Percentiles rank a stretch among this genome's conserved stretches.
phyloP scores from a whole-genome alignment of 1,284 basidiomycete genomes.

The Ustilago hordei region DNA sequence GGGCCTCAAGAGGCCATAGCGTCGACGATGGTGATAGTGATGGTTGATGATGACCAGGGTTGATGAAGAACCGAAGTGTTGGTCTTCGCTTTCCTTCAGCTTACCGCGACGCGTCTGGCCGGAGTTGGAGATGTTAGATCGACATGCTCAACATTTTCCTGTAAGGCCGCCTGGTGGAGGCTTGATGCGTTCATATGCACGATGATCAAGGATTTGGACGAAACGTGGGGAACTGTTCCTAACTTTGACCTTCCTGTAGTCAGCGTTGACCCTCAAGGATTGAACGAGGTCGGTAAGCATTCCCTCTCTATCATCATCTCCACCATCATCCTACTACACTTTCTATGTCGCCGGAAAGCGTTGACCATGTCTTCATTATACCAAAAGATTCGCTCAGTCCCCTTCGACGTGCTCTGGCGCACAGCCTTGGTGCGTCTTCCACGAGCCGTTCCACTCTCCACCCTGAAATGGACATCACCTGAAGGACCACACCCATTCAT shows the following conservation, averaged over 20 bases:
- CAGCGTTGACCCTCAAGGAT: not conserved
- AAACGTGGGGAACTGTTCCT: not conserved
- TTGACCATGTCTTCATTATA: conserved; percentile 35
- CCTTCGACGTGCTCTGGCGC: conserved; percentile 47
- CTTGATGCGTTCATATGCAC: conserved; percentile 4
- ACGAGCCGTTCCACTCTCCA: conserved; percentile 40
- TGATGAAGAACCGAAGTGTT: conserved; percentile 17
- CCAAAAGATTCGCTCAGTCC: conserved; percentile 39
- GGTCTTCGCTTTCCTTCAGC: conserved; percentile 14
- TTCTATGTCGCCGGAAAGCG: not conserved
- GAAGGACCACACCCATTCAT: conserved; percentile 53
- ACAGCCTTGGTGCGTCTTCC: conserved; percentile 50
- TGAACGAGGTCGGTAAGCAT: not conserved
- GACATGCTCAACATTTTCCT: not conserved
- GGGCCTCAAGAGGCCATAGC: not conserved
- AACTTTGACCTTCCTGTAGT: not conserved
- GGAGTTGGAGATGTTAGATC: conserved; percentile 11
- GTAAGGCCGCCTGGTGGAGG: conserved; percentile 5
- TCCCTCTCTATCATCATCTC: not conserved
- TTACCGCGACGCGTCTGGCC: conserved; percentile 36
- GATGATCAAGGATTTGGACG: conserved; percentile 5
- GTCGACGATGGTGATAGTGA: not conserved
- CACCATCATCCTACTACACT: conserved; percentile 7
- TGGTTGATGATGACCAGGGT: conserved; percentile 10
- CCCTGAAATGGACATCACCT: conserved; percentile 48